Conservation (phyloP, 164 flowering plant genomes). For the Umbellularia californica region DNA sequence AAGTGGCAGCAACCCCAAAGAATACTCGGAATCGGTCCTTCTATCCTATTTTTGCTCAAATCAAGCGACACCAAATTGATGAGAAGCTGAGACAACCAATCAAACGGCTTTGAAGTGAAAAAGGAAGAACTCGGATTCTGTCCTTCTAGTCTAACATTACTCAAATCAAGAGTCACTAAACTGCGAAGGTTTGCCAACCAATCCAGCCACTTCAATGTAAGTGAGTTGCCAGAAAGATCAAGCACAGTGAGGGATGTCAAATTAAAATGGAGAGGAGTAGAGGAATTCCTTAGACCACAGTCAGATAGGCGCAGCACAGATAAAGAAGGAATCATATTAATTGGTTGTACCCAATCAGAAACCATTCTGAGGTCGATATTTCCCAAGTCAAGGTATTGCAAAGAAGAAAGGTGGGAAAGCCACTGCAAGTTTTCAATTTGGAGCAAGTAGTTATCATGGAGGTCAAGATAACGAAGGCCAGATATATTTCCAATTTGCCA, state of each 20-base stretch:
- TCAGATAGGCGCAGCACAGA: background rate
- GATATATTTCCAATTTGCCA: slow-evolving; percentile 16
- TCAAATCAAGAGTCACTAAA: background rate
- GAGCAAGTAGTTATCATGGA: background rate
- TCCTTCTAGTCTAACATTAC: background rate
- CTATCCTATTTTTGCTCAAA: background rate
- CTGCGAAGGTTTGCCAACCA: background rate
- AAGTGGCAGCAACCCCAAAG: background rate
- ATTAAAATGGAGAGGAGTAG: background rate
- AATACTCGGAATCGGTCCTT: background rate
- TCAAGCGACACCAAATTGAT: no score
- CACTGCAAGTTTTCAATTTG: background rate
- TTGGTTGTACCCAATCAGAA: background rate
- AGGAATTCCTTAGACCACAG: background rate
- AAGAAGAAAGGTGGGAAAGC: slow-evolving; percentile 7
- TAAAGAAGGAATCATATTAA: background rate
- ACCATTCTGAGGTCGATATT: background rate
- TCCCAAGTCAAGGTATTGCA: background rate
- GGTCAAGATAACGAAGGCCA: slow-evolving; percentile 3
- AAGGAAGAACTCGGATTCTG: background rate
- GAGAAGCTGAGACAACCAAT: no score
- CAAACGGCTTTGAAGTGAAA: no score
- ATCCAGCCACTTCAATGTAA: background rate
- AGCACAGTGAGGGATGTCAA: background rate
- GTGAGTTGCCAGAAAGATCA: background rate